Evolutionary conservation across 1,139 yeast genomes (phyloP).

Genomic region (Saccharomycopsis hybrid): DNA sequence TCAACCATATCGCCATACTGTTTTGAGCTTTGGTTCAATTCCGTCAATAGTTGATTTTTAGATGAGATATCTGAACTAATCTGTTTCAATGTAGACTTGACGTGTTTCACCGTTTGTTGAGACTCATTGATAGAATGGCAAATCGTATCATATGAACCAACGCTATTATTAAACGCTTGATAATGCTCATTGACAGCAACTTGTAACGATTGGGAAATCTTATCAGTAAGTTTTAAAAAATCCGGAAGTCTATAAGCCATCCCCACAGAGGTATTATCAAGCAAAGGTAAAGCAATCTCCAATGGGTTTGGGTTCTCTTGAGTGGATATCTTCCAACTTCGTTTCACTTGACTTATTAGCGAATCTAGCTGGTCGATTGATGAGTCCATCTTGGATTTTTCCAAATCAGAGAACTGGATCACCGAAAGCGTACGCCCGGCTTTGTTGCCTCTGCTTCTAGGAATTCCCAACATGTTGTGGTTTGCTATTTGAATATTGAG

Average conservation of each 20-base stretch:
- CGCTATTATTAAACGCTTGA: slow-evolving; percentile 76
- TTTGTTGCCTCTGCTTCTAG: slow-evolving; percentile 8
- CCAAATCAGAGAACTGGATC: slow-evolving; percentile 21
- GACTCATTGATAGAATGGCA: slow-evolving; percentile 51
- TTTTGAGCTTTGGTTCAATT: slow-evolving; percentile 56
- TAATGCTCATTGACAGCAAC: slow-evolving; percentile 76
- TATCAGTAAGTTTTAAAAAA: slow-evolving; percentile 45
- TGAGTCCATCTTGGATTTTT: slow-evolving; percentile 22
- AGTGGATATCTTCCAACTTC: slow-evolving; percentile 35
- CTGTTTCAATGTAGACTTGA: slow-evolving; percentile 43
- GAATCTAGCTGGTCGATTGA: slow-evolving; percentile 26
- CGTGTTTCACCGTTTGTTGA: slow-evolving; percentile 45
- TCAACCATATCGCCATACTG: slow-evolving; percentile 66
- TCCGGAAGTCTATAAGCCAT: slow-evolving; percentile 64
- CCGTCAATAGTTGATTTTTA: slow-evolving; percentile 51
- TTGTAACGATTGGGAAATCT: slow-evolving; percentile 54
- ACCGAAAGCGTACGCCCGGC: slow-evolving; percentile 21
- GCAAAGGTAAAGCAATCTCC: slow-evolving; percentile 71
- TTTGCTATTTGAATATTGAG: no score
- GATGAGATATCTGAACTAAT: slow-evolving; percentile 49
- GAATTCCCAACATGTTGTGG: slow-evolving; percentile 14
- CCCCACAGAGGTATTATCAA: slow-evolving; percentile 87
- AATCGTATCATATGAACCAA: slow-evolving; percentile 66
- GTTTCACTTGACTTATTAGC: slow-evolving; percentile 27
- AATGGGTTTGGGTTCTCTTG: slow-evolving; percentile 62